Base-by-base conservation (phyloP, 1,139 yeast genomes). In the Saccharomyces hybrid region DNA sequence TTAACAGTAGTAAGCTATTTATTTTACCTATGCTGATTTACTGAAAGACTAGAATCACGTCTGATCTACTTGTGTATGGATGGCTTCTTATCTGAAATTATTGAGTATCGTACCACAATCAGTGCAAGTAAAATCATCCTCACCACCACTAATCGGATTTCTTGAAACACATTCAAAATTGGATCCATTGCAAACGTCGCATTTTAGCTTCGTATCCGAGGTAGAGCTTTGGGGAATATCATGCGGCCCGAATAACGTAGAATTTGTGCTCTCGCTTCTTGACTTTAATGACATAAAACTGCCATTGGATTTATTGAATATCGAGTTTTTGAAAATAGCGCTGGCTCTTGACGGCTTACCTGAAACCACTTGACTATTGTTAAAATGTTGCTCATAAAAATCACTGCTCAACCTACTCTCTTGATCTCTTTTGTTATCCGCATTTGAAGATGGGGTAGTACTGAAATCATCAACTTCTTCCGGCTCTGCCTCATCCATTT, bases 101-200 rank as follows among this genome's bases (percentile, higher is more conserved):
- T 62, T 61, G 20, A 59, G 50, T 48, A 61, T 53, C 2, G 62
- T 63, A 25, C 64, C 61, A 51, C 67, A 64, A 28, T 64, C 67
- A 5, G 54, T 54, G 51, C 67, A 64, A 46, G 51, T 54, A 46
- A 58, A 60, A 8, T 57, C 59, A 29, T 49, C 49, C 2, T 57
- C 59, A 13, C 55, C 53, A 27, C 58, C 55, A 5, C 56, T 51
- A 2, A 50, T 23, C 13, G 55, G 44, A 14, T 52, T 53, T 4
- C 55, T 53, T 7, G 53, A 42, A 27, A 54, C 51, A 32, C 62
- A 58, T n/a, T 56, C 58, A 47, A 72, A 71, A 44, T 65, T 69
- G 2, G 68, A 70, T 20, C 75, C 68, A 38, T 68, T 66, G 55
- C 76, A 72, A 5, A 70, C 68, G n/a, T 68, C 70, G 57, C 75